Base-by-base conservation (phyloP, 176 grass and related monocot species). In the Hyparrhenia diplandra region DNA sequence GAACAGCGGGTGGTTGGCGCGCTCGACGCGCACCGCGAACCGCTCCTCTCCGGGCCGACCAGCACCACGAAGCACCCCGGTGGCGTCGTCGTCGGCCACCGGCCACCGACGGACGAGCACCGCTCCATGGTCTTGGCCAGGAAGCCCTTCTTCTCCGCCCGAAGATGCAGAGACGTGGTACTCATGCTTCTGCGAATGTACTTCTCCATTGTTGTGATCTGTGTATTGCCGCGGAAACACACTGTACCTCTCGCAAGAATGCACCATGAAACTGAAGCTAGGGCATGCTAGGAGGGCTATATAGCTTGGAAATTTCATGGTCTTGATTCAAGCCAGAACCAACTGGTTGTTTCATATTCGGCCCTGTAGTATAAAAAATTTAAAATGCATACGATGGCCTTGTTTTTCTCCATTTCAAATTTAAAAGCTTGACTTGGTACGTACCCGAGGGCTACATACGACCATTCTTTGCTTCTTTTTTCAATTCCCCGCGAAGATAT, bases 1-100 rank as follows among this genome's bases (percentile, higher is more conserved):
- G 80, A 90, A 90, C 40, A 85, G 73, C 9, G 88, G 77, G 27
- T 85, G 83, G 42, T 82, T 86, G 29, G 76, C 59, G 57, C 78
- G 76, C 54, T 75, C 78, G 46, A 39, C 65, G 51, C 55, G 73
- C 25, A 90, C 72, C 2, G 65, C 29, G 27, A 90, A 90, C 31
- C 88, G 64, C 47, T 76, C 72, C 66, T 65, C 47, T 32, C n/a
- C 12, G 51, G 71, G 21, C 88, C 88, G 36, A 90, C 88, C 8
- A 39, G 62, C 60, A 86, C 88, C 40, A 77, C 13, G 73, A 90
- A 51, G 58, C 71, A 90, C 0, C 88, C 88, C 21, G 10, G 47
- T 13, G 80, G 82, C 42, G 54, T 41, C 18, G 71, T 8, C 5
- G 31, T 23, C 39, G 10, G 41, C 31, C 35, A 5, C 55, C 68